Base-by-base conservation (phyloP, 108 stramenopile genomes). In the Cylindrotheca fusiformis region DNA sequence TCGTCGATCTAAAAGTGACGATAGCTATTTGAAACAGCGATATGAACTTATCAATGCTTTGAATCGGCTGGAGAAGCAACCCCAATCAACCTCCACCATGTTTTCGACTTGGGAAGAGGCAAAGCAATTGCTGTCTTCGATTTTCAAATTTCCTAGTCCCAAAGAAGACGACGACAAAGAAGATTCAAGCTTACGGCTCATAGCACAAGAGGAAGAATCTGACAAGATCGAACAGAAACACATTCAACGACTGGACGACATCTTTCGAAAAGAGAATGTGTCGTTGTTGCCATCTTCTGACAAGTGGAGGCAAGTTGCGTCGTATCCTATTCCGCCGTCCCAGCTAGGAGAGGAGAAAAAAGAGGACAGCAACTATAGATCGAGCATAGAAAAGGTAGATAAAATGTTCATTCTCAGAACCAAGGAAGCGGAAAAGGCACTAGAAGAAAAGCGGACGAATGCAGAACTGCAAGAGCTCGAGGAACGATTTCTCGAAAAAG, bases 61-160 rank as follows among this genome's bases (percentile, higher is more conserved):
- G 14, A 57, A 60, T 46, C 29, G 48, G 27, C 32, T 79, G 3
- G 52, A 69, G 45, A 65, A 56, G 24, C 4, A 18, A 21, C 64
- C 71, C 14, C 25, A 32, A 32, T 72, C 68, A 23, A 53, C 28
- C 19, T 33, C 32, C 12, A 55, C 36, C 31, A 62, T 14, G 32
- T 41, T 75, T 31, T 63, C 67, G 0, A 60, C 44, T 1, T 75
- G 74, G 79, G 59, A 81, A 47, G 79, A 75, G 33, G 74, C 67
- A 23, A 65, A 76, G 53, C 48, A 60, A 51, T 28, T 4, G 4
- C 54, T 81, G 1, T 45, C 54, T n/a, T 20, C 60, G 14, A 65
- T 69, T 19, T 18, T 81, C 19, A 36, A 18, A 23, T 72, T 76
- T 31, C 60, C 65, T 6, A 68, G 64, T 19, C 59, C 61, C 5